A percentile compares a stretch with the other conserved stretches of the same genome.
phyloP scores from a whole-genome alignment of 345 rosid genomes.

The Acer campestre region DNA sequence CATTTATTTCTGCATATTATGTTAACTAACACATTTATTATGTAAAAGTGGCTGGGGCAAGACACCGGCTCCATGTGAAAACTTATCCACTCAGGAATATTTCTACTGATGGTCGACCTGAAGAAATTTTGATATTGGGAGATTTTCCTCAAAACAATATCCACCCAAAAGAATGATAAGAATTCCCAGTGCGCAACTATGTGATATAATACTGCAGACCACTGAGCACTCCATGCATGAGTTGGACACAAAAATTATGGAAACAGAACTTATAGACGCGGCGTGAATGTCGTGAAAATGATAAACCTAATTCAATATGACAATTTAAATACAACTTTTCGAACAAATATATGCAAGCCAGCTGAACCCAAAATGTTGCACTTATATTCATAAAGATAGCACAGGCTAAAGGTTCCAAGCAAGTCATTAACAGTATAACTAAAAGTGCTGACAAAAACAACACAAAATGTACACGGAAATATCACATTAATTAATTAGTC shows the following conservation, averaged over 20 bases:
- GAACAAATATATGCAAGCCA: neutral
- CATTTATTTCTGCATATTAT: neutral
- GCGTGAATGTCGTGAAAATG: neutral
- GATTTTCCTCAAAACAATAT: neutral
- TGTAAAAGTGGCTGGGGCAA: neutral
- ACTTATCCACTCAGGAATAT: neutral
- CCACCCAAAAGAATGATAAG: neutral
- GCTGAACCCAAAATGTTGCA: neutral
- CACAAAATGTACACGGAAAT: neutral
- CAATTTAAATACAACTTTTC: neutral
- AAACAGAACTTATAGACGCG: neutral
- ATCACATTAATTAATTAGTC: neutral
- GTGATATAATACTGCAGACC: neutral
- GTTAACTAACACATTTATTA: neutral
- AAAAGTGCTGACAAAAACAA: neutral
- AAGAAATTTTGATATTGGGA: neutral
- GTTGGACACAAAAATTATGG: neutral
- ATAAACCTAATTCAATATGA: neutral
- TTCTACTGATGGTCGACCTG: neutral
- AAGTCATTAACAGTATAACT: neutral
- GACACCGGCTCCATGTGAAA: neutral
- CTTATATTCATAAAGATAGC: constrained; percentile 1
- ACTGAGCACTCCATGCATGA: neutral
- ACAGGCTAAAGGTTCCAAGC: neutral
- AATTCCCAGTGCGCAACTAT: neutral